Base-by-base conservation (phyloP, 202 grass and related monocot genomes). In the Schoenoplectus triqueter region DNA sequence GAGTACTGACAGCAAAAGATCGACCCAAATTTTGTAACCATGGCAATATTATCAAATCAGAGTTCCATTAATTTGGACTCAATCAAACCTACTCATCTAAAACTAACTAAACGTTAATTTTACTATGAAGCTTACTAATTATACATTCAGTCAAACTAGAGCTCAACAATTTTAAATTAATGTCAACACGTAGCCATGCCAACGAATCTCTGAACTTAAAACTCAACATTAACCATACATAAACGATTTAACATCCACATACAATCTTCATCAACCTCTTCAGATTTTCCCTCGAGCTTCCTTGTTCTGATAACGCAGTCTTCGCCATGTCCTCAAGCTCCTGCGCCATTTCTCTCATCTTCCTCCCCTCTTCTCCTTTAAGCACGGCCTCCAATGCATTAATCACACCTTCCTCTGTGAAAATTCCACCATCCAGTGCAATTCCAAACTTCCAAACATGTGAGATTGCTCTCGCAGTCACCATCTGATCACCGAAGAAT, bases 371-470 rank as follows among this genome's bases (percentile, higher is more conserved):
- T 68, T 69, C 64, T 0, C 47, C 62, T 54, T 69, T 83, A 13
- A 83, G 45, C 80, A 54, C 6, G 20, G 13, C 64, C 21, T 83
- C 46, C 0, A 83, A 10, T 40, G 48, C 80, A 31, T 11, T 41
- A 40, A 69, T 11, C 14, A 83, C 64, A 1, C 80, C 80, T 52
- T 83, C 20, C 47, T 66, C 64, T 10, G 80, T 83, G 20, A 83
- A 83, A 66, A 50, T 52, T 64, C 47, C 64, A 56, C 21, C 65
- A 69, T 83, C 80, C 1, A 83, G 14, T 2, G 3, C 0, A 42
- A 83, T 54, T 17, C 80, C 64, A 6, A 83, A 56, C 46, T 83
- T 83, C 80, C 80, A 83, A 41, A 83, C 48, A 56, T 83, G 80
- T 7, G 47, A 67, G 7, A 83, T 68, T 0, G 48, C 10, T 39